Percentiles rank a stretch among this genome's conserved stretches.
Conservation (phyloP, 2,329 filamentous ascomycete species). For the Pezicula neosporulosa region DNA sequence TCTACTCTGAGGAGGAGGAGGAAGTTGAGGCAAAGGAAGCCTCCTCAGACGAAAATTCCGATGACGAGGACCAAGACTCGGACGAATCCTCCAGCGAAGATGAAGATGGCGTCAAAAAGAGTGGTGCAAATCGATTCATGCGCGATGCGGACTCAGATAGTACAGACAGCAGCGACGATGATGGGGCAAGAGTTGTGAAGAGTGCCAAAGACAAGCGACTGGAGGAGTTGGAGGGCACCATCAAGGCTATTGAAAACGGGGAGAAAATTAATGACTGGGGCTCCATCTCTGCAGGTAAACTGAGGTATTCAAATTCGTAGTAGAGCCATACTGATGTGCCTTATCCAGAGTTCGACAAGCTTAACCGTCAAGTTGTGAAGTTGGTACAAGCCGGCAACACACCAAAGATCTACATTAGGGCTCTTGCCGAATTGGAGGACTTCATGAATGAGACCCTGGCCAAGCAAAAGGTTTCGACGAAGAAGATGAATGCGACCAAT, state of each 20-base stretch:
- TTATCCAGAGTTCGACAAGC: conserved; percentile 81
- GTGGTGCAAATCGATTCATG: conserved; percentile 82
- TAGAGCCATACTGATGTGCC: conserved; percentile 13
- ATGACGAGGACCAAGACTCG: conserved; percentile 50
- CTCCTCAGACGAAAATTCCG: conserved; percentile 34
- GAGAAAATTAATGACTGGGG: conserved; percentile 98
- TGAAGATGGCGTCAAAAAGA: conserved; percentile 59
- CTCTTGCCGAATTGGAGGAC: conserved; percentile 90
- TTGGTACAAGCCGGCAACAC: conserved; percentile 72
- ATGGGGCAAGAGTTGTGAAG: conserved; percentile 83
- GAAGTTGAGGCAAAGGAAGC: conserved; percentile 45
- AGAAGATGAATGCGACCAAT: conserved; percentile 98
- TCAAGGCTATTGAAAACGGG: conserved; percentile 91
- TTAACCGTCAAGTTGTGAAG: conserved; percentile 82
- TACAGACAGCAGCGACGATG: conserved; percentile 81
- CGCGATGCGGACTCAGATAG: conserved; percentile 67
- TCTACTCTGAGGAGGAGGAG: conserved; percentile 78
- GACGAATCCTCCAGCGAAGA: conserved; percentile 60
- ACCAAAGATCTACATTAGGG: conserved; percentile 90
- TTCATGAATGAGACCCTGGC: conserved; percentile 89
- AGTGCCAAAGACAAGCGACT: conserved; percentile 97
- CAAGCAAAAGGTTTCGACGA: conserved; percentile 92
- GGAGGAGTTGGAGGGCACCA: conserved; percentile 87
- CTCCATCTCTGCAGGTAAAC: conserved; percentile 80
- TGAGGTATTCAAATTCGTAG: conserved; percentile 13